Percentiles rank a stretch among this genome's conserved stretches.
These are phyloP conservation scores for Phtheirospermum japonicum DNA, from an alignment of 257 asterid genomes.

Conservation along the genomic window DNA sequence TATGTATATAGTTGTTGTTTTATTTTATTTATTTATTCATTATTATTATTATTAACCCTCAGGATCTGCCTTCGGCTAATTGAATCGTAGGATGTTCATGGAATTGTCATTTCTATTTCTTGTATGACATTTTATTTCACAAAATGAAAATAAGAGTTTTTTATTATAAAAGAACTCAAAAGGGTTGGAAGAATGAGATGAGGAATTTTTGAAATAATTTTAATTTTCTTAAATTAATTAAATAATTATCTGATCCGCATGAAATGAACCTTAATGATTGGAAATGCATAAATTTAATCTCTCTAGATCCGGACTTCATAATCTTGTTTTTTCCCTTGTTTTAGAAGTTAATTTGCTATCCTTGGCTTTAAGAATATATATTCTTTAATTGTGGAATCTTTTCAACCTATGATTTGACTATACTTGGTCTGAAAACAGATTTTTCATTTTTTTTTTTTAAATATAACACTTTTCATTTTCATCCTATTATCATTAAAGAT, in stretches of 20 bases:
- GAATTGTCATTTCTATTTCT: too few species aligned
- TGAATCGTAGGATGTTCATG: too few species aligned
- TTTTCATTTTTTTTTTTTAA: too few species aligned
- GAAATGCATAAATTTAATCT: too few species aligned
- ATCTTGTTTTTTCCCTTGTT: constrained; percentile 24
- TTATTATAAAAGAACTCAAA: too few species aligned
- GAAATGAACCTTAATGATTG: constrained; percentile 16
- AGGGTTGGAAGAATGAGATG: background rate
- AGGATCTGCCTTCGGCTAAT: too few species aligned
- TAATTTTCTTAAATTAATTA: too few species aligned
- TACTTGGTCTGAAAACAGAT: constrained; percentile 14
- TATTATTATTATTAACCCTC: background rate
- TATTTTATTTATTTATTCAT: background rate
- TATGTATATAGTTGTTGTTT: background rate
- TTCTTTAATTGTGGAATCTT: background rate
- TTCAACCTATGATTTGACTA: background rate
- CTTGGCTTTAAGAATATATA: too few species aligned
- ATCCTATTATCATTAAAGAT: too few species aligned
- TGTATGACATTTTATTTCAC: background rate
- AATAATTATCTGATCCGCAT: constrained; percentile 7
- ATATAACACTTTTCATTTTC: too few species aligned
- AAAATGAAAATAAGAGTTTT: background rate
- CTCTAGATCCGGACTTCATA: constrained; percentile 19
- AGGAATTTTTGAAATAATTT: constrained; percentile 1
- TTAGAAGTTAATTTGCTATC: constrained; percentile 26